Percentiles rank a stretch among this genome's conserved stretches.
These are phyloP conservation scores for Rosa rugosa DNA, from an alignment of 306 rosid genomes.

Conservation along the genomic window DNA sequence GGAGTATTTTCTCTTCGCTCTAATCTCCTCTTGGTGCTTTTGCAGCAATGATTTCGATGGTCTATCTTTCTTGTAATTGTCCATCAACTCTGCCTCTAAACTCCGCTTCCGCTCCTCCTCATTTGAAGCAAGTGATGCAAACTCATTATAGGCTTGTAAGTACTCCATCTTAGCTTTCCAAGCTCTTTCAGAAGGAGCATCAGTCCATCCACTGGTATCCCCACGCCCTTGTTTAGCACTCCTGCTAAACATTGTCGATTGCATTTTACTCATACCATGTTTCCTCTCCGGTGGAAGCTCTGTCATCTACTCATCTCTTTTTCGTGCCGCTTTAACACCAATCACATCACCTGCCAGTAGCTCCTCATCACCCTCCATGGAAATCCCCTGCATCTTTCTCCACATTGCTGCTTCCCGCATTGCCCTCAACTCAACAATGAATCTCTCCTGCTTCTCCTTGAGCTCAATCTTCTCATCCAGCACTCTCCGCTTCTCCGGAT, in stretches of 20 bases:
- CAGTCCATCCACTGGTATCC: conserved; percentile 72
- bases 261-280: conserved; percentile 43
- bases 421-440: conserved; percentile 67
- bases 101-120: conserved; percentile 54
- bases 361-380: neutral
- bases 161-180: conserved; percentile 87
- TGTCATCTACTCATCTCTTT: neutral
- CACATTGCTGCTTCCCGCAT: conserved; percentile 89
- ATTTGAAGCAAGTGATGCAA: conserved; percentile 71
- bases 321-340: neutral
- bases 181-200: conserved; percentile 76
- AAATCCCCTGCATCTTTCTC: conserved; percentile 76
- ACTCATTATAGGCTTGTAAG: conserved; percentile 79
- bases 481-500: conserved; percentile 67
- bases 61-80: conserved; percentile 69
- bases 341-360: neutral
- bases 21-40: conserved; percentile 57
- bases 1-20: conserved; percentile 58
- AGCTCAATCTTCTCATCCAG: conserved; percentile 75
- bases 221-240: neutral
- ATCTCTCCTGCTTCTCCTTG: conserved; percentile 70
- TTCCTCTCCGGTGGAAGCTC: neutral
- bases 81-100: conserved; percentile 80
- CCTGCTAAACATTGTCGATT: conserved; percentile 63
- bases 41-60: conserved; percentile 75